Base-by-base conservation (phyloP, 495 filamentous ascomycete species). In the Penicillium parvum region DNA sequence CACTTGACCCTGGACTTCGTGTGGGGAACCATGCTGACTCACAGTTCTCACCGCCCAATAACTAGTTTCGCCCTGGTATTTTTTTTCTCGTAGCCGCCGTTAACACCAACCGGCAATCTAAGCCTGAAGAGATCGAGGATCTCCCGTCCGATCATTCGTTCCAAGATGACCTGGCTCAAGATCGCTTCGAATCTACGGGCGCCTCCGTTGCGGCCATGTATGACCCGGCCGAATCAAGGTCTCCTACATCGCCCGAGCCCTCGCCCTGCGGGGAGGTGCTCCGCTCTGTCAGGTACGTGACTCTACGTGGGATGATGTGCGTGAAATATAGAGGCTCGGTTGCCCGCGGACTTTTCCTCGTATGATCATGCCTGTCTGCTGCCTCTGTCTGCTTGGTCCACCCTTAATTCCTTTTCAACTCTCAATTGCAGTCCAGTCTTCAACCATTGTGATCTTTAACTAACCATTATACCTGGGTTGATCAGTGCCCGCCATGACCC, bases 81-180 rank as follows among this genome's bases (percentile, higher is more conserved):
- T 37, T 32, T 42, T 37, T 41, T 32, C 39, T 7, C 28, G 28
- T 15, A 16, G 12, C 28, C 28, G 5, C n/a, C n/a, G 27, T 29
- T 1, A 28, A 29, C n/a, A n/a, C n/a, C n/a, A n/a, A n/a, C n/a
- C n/a, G n/a, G n/a, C n/a, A n/a, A n/a, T n/a, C n/a, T n/a, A n/a
- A n/a, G n/a, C n/a, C n/a, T n/a, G n/a, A n/a, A n/a, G n/a, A n/a
- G n/a, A n/a, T n/a, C n/a, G n/a, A n/a, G n/a, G n/a, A n/a, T n/a
- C n/a, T n/a, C n/a, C n/a, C n/a, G n/a, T n/a, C n/a, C n/a, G n/a
- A n/a, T n/a, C 14, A 33, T 34, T n/a, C 20, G 29, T 7, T 9
- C 7, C 25, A 48, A 32, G 28, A 71, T 69, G 65, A 57, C 59
- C 58, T 62, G 60, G 60, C 62, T 55, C 49, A 62, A 54, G 47